Percentiles rank a stretch among this genome's conserved stretches.
phyloP scores from a whole-genome alignment of 179 eudicot genomes.

The Drosera spatulata region DNA sequence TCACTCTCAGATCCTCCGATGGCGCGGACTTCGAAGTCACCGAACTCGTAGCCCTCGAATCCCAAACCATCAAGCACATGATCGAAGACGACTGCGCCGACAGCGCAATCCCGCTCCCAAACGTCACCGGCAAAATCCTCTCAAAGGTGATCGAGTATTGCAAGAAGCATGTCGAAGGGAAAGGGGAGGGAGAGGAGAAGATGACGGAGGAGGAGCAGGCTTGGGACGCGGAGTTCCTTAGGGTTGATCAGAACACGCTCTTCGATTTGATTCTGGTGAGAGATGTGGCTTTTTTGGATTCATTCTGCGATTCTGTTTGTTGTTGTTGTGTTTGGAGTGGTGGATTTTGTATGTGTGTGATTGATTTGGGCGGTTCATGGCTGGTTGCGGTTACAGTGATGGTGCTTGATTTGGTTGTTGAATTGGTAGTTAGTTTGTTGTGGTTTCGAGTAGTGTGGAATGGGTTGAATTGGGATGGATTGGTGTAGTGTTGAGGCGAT shows the following conservation, averaged over 20 bases:
- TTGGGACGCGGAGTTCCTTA: constrained; percentile 25
- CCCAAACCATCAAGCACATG: too few relatives aligned
- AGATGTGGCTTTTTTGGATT: not conserved
- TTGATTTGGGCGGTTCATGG: too few relatives aligned
- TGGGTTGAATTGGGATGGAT: too few relatives aligned
- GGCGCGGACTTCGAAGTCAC: constrained; percentile 33
- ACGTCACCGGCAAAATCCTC: constrained; percentile 27
- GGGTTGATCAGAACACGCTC: constrained; percentile 33
- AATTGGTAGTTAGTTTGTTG: too few relatives aligned
- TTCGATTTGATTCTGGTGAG: constrained; percentile 31
- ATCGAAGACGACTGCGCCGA: too few relatives aligned
- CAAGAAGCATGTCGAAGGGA: constrained; percentile 26
- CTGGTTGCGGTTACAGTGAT: too few relatives aligned
- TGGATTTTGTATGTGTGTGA: too few relatives aligned
- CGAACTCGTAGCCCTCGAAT: constrained; percentile 30
- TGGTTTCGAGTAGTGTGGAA: too few relatives aligned
- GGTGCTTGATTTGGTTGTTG: too few relatives aligned
- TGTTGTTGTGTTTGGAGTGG: too few relatives aligned
- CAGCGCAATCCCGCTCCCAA: constrained; percentile 29
- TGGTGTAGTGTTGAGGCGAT: too few relatives aligned
- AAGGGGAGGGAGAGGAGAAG: not conserved
- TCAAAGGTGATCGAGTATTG: constrained; percentile 41
- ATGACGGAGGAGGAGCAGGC: constrained; percentile 12
- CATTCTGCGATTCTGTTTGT: too few relatives aligned
- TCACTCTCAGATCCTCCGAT: constrained; percentile 24